phyloP scores from a whole-genome alignment of 345 rosid species.

The Zanthoxylum bungeanum region DNA sequence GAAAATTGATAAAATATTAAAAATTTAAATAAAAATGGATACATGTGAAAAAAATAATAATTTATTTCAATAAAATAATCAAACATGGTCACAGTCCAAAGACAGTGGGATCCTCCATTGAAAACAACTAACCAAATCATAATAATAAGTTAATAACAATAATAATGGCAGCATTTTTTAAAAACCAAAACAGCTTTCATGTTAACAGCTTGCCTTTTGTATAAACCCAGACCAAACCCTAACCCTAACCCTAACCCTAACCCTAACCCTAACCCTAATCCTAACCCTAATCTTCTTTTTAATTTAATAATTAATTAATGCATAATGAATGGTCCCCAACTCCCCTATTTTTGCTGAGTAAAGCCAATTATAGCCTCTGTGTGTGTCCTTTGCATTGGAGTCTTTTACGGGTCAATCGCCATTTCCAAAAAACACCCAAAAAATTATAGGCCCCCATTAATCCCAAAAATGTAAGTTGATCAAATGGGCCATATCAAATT shows the following conservation, averaged over 20 bases:
- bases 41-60: too few species aligned
- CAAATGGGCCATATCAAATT: not conserved
- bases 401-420: not conserved
- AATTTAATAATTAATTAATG: not conserved
- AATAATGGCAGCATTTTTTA: not conserved
- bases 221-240: constrained; percentile 19
- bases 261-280: constrained; percentile 5
- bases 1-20: too few species aligned
- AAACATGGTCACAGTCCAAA: not conserved
- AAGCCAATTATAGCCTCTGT: not conserved
- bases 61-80: not conserved
- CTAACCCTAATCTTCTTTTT: not conserved
- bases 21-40: too few species aligned
- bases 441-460: not conserved
- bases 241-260: constrained; percentile 3
- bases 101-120: not conserved
- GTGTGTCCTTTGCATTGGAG: constrained; percentile 15
- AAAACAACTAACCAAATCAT: not conserved
- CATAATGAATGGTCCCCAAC: not conserved
- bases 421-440: not conserved
- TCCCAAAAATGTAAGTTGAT: not conserved
- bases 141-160: not conserved
- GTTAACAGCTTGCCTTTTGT: constrained; percentile 27
- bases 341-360: not conserved
- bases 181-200: not conserved